Evolutionary conservation across 768 basidiomycete species (phyloP).

Genomic region (Leucosporidium creatinivorum): DNA sequence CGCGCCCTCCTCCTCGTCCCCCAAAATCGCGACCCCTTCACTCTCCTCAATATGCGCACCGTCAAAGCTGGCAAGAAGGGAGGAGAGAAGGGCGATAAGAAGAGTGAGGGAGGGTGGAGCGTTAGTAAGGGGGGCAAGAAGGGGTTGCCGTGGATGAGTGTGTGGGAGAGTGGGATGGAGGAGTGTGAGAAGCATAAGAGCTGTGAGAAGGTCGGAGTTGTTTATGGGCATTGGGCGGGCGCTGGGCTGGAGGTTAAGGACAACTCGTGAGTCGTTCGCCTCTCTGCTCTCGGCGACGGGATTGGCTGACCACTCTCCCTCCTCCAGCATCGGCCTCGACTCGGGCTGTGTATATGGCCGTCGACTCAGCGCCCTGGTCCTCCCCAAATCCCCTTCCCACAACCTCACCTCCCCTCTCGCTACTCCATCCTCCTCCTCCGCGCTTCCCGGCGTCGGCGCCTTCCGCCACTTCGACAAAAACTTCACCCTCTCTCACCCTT

Average conservation of each 20-base stretch:
- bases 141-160: constrained; percentile 21
- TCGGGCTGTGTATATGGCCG: constrained; percentile 27
- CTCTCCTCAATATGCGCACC: constrained; percentile 26
- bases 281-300: neutral
- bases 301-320: neutral
- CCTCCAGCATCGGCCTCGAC: constrained; percentile 26
- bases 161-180: constrained; percentile 16
- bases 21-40: constrained; percentile 22
- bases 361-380: constrained; percentile 26
- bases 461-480: no score
- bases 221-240: constrained; percentile 30
- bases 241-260: constrained; percentile 17
- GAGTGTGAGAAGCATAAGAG: constrained; percentile 2
- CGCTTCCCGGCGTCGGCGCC: neutral
- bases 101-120: neutral
- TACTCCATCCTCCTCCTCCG: neutral
- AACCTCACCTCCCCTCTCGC: neutral
- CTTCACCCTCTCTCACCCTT: neutral
- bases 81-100: neutral
- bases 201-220: constrained; percentile 7
- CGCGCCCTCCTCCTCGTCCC: constrained; percentile 18
- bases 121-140: neutral
- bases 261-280: constrained; percentile 5
- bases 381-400: neutral
- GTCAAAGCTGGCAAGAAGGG: neutral